Evolutionary conservation across 106 monocot species (phyloP).

Genomic region (Gastrodia elata): DNA sequence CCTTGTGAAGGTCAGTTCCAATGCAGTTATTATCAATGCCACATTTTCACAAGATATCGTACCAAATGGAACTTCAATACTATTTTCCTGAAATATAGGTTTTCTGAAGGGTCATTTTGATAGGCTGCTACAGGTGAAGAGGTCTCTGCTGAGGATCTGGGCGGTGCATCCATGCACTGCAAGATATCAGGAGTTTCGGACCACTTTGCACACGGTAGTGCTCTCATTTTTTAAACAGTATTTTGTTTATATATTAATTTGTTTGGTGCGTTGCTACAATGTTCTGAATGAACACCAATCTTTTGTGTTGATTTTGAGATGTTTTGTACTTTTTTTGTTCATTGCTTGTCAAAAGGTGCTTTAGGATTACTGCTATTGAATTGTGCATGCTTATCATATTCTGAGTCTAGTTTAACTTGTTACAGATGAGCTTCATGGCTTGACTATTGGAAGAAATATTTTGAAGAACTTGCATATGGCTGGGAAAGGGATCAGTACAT

Average conservation of each 20-base stretch:
- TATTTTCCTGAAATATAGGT: slow-evolving; percentile 30
- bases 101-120: slow-evolving; percentile 54
- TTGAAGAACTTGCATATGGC: slow-evolving; percentile 91
- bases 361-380: not conserved
- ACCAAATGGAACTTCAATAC: slow-evolving; percentile 12
- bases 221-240: not conserved
- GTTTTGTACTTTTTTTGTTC: not conserved
- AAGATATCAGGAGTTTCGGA: slow-evolving; percentile 95
- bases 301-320: not conserved
- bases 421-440: slow-evolving; percentile 93
- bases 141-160: slow-evolving; percentile 95
- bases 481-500: slow-evolving; percentile 34
- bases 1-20: slow-evolving; percentile 84
- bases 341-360: not conserved
- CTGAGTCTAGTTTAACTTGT: slow-evolving; percentile 1
- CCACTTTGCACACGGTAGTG: slow-evolving; percentile 87
- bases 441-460: slow-evolving; percentile 78
- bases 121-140: slow-evolving; percentile 99
- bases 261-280: not conserved
- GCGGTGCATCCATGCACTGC: slow-evolving; percentile 94
- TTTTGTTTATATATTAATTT: not conserved
- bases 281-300: not conserved
- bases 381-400: not conserved
- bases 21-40: not conserved
- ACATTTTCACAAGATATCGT: slow-evolving; percentile 7